A percentile compares a stretch with the other conserved stretches of the same genome.
Evolutionary conservation across 2,329 filamentous ascomycete genomes (phyloP).

Genomic region (Cercospora sp.): DNA sequence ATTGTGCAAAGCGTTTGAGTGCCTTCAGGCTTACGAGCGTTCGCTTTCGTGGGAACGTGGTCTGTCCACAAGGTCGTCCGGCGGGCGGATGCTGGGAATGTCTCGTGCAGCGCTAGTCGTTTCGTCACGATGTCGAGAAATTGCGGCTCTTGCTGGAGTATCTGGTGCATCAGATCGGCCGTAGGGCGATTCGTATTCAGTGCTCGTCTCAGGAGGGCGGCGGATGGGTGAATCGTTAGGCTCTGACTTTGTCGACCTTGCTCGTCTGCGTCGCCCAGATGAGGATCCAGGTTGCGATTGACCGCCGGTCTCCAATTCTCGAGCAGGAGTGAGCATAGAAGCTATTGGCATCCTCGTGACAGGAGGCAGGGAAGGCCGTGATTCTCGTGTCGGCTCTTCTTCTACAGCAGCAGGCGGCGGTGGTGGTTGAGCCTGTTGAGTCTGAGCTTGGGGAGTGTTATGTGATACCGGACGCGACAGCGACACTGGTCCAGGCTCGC

Average conservation of each 20-base stretch:
- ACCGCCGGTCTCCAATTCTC: constrained; percentile 31
- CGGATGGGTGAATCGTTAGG: constrained; percentile 20
- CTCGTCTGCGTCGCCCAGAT: constrained; percentile 36
- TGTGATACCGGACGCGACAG: constrained; percentile 22
- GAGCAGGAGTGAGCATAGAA: constrained; percentile 37
- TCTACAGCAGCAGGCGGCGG: constrained; percentile 16
- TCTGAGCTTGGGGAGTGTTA: constrained; percentile 14
- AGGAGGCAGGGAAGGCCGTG: constrained; percentile 19
- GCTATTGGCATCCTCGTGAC: constrained; percentile 39
- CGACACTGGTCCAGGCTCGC: constrained; percentile 43
- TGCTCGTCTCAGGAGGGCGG: constrained; percentile 10
- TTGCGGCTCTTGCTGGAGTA: constrained; percentile 31
- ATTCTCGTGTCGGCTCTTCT: constrained; percentile 25
- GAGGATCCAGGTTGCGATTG: constrained; percentile 34
- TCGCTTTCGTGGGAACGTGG: neutral
- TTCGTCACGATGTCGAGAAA: constrained; percentile 33
- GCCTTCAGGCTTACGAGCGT: neutral
- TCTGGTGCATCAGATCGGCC: constrained; percentile 28
- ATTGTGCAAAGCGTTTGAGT: neutral
- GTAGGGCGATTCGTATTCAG: constrained; percentile 34
- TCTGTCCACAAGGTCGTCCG: constrained; percentile 10
- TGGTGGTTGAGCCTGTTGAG: neutral
- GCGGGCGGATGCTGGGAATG: constrained; percentile 5
- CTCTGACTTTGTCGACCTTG: constrained; percentile 31
- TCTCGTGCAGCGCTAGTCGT: constrained; percentile 11